These are phyloP conservation scores for Arthrobotrys megalospora DNA, from an alignment of 2,329 filamentous ascomycete genomes.

Conservation along the genomic window DNA sequence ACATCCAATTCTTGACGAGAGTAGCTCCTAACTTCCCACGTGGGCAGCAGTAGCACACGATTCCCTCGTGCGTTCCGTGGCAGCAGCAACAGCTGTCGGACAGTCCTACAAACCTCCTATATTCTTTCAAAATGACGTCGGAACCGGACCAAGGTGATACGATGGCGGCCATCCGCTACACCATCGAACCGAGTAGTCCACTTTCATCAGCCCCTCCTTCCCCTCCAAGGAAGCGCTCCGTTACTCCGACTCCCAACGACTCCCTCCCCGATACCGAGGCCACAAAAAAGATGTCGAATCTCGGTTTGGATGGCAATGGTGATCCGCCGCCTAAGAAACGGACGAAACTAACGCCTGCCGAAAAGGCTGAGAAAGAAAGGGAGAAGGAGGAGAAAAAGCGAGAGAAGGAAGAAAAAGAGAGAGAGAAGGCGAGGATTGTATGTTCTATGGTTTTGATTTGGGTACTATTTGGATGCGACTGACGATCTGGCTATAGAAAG, in stretches of 20 bases:
- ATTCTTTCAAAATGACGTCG: slow-evolving; percentile 14
- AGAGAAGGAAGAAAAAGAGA: slow-evolving; percentile 68
- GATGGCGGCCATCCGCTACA: slow-evolving; percentile 28
- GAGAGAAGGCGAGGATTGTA: slow-evolving; percentile 70
- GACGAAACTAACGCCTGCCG: slow-evolving; percentile 58
- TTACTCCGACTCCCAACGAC: slow-evolving; percentile 22
- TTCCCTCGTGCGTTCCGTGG: slow-evolving; percentile 11
- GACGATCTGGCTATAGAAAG: slow-evolving; percentile 63
- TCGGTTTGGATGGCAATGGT: slow-evolving; percentile 39
- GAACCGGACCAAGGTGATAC: slow-evolving; percentile 4
- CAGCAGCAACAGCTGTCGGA: slow-evolving; percentile 8
- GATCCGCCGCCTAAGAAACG: slow-evolving; percentile 50
- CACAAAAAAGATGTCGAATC: slow-evolving; percentile 50
- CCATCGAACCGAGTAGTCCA: slow-evolving; percentile 43
- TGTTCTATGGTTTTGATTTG: slow-evolving; percentile 43
- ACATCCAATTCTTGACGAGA: slow-evolving; percentile 5
- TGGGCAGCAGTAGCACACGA: slow-evolving; percentile 27
- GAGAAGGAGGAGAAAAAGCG: slow-evolving; percentile 69
- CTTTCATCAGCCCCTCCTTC: slow-evolving; percentile 47
- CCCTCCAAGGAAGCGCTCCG: slow-evolving; percentile 19
- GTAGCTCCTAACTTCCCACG: slow-evolving; percentile 32
- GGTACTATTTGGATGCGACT: background rate
- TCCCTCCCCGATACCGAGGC: slow-evolving; percentile 45
- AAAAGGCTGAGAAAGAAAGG: slow-evolving; percentile 67
- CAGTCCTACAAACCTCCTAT: background rate